Conservation (phyloP, 2,329 filamentous ascomycete species). For the Diaporthe sp. region DNA sequence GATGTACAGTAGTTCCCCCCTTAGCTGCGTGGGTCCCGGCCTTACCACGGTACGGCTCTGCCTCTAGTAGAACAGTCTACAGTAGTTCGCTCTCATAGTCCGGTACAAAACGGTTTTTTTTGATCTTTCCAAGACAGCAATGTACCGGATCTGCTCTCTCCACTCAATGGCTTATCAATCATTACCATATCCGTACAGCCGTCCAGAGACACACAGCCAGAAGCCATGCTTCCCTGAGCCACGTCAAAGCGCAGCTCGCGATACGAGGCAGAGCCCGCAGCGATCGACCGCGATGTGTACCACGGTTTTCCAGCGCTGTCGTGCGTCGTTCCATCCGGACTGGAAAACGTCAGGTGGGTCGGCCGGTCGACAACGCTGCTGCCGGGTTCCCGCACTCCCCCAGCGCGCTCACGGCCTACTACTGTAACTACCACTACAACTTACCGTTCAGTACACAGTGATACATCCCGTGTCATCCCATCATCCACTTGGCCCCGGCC, state of each 20-base stretch:
- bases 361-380: background rate
- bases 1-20: background rate
- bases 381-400: background rate
- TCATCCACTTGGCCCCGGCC: background rate
- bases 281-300: background rate
- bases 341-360: background rate
- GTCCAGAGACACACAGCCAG: background rate
- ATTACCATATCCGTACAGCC: background rate
- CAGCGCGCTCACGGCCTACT: background rate
- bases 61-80: background rate
- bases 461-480: background rate
- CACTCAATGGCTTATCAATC: background rate
- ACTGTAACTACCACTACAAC: background rate
- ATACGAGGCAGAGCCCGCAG: background rate
- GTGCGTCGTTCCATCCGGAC: background rate
- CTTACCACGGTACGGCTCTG: background rate
- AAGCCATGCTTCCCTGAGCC: background rate
- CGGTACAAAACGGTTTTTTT: background rate
- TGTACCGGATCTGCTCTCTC: background rate
- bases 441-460: background rate
- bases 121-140: background rate
- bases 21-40: background rate
- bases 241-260: conserved; percentile 10
- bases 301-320: background rate
- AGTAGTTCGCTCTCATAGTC: background rate